Base-by-base conservation (phyloP, 352 stramenopile genomes). In the Globisporangium orthogonon region DNA sequence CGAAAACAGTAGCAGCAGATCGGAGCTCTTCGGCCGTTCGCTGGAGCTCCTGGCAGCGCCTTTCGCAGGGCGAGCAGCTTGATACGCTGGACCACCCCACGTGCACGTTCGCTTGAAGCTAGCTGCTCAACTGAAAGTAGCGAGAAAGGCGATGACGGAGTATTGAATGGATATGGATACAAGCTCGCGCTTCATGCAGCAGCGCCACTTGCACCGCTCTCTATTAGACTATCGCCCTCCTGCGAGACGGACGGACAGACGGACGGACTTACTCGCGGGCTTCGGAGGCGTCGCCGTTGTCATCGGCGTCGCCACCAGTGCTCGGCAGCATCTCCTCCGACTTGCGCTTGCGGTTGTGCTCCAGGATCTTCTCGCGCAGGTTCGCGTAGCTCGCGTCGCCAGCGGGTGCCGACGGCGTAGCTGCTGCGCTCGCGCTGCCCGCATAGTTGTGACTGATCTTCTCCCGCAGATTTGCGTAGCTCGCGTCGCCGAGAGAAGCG, bases 381-480 rank as follows among this genome's bases (percentile, higher is more conserved):
- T 87, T 89, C 30, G 79, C 79, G 54, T 84, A 87, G 63, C 79
- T 87, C 53, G 67, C 69, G 56, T 82, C 71, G 35, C 68, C 65
- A 28, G 44, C 44, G 29, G 44, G 0, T 48, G 17, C 61, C 28
- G 31, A 4, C 37, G 53, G 15, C 15, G 35, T 17, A 52, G 50
- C 31, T 43, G 31, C 18, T 13, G 28, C 46, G 46, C 7, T 37
- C 33, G n/a, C 7, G 30, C 14, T 29, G 14, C 35, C 67, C 63
- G 41, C n/a, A 57, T 50, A 58, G 40, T 54, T 69, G 37, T 46
- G n/a, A 41, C n/a, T 58, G 51, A 90, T 86, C 54, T 87, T 87
- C 48, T 87, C 79, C 29, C 79, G 73, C 58, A 90, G 54, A 52
- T 90, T 90, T 30, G 79, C 75, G 57, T 84, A 90, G 63, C 79